These are phyloP conservation scores for Papilionanthe hybrid DNA, from an alignment of 116 monocot species.

Conservation along the genomic window DNA sequence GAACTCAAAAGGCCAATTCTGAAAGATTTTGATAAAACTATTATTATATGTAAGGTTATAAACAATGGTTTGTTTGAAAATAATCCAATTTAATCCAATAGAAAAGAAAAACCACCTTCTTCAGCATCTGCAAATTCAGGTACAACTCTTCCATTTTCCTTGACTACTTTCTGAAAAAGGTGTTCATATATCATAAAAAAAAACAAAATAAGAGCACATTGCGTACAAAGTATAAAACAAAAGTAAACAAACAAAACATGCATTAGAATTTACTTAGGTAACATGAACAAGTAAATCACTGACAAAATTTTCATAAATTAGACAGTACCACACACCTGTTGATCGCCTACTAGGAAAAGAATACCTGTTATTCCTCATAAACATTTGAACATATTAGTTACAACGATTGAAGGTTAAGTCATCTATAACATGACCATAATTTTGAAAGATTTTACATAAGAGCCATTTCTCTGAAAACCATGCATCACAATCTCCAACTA, in stretches of 20 bases:
- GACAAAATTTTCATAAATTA: background rate
- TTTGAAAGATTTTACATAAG: background rate
- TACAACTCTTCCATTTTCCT: constrained; percentile 58
- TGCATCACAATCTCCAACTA: constrained; percentile 1
- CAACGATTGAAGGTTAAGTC: background rate
- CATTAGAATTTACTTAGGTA: background rate
- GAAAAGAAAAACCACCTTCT: constrained; percentile 38
- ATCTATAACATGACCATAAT: background rate
- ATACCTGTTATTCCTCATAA: background rate
- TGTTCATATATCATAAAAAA: background rate
- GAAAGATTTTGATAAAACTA: background rate
- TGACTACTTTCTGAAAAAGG: constrained; percentile 51
- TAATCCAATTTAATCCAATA: background rate
- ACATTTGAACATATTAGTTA: background rate
- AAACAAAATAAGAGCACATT: background rate
- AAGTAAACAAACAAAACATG: background rate
- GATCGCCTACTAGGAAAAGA: too few relatives aligned
- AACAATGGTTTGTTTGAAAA: background rate
- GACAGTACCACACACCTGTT: background rate
- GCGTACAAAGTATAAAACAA: background rate
- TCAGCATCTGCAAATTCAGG: constrained; percentile 93
- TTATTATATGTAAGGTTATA: background rate
- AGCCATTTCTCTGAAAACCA: background rate
- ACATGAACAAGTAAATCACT: too few relatives aligned
- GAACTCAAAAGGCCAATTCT: background rate